phyloP scores from a whole-genome alignment of 768 basidiomycete species.

The Boletus rubroflammeus region DNA sequence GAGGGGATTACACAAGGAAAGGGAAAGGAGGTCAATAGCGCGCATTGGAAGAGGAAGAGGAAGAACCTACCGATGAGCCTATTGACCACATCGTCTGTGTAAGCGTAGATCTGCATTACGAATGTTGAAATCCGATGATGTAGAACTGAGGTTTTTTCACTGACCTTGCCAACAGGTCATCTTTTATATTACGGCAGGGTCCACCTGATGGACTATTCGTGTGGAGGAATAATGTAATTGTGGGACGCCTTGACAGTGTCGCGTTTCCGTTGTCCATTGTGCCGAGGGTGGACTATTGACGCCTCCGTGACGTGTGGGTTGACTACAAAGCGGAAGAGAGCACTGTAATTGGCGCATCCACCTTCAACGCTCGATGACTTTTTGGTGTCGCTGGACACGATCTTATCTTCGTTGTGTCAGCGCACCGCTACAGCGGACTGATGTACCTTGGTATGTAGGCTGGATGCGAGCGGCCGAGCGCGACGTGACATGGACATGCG shows the following conservation, averaged over 20 bases:
- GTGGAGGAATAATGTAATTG: not conserved
- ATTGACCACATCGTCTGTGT: not conserved
- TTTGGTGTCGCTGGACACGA: not conserved
- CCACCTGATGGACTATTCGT: not conserved
- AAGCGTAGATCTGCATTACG: constrained; percentile 1
- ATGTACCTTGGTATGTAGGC: not conserved
- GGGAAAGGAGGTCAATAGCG: not conserved
- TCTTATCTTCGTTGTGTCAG: not conserved
- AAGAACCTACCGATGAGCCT: not conserved
- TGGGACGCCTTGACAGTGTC: not conserved
- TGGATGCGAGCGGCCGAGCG: not conserved
- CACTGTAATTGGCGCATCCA: not conserved
- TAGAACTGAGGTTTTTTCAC: not conserved
- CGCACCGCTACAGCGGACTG: not conserved
- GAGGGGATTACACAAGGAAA: not conserved
- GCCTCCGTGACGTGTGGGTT: not conserved
- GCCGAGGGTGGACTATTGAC: not conserved
- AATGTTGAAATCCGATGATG: not conserved
- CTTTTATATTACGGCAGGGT: not conserved
- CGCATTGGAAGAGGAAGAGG: not conserved
- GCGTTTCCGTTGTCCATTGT: not conserved
- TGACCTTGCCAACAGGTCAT: not conserved
- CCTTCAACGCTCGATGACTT: not conserved
- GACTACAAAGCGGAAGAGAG: not conserved
- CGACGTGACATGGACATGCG: not conserved